Base-by-base conservation (phyloP, 257 asterid genomes). In the Ehretia macrophylla region DNA sequence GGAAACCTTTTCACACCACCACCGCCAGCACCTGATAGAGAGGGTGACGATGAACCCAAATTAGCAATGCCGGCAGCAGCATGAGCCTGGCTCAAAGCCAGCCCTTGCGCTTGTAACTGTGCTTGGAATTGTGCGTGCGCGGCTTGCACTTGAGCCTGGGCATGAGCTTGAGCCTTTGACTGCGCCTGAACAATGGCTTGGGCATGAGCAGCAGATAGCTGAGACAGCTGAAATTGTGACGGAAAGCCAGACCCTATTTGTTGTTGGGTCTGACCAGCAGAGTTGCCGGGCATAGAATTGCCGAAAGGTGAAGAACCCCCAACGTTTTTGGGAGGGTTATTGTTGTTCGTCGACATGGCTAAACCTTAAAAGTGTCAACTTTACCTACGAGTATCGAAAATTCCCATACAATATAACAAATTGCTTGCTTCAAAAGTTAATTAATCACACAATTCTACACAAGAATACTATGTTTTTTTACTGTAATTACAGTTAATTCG, bases 281-380 rank as follows among this genome's bases (percentile, higher is more conserved):
- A 83, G 64, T 85, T 86, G 59, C 65, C 73, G 19, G 96, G 81
- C 70, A 84, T 68, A 22, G 95, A 74, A 69, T 80, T 87, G 40
- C 91, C 94, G 65, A 85, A 89, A 47, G 97, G 87, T 69, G 97
- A 86, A 9, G 96, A 78, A 68, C 70, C 83, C 68, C 99, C 96
- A 4, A 79, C 60, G 50, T 63, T 84, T 87, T 85, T 93, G 60
- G 84, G 92, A 13, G 81, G 90, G 60, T 83, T 79, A 63, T 66
- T 87, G 81, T 85, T 93, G 73, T 89, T 93, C 23, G 72, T 83
- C 50, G 99, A 82, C 99, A 89, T 89, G 62, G 68, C 65, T 50
- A 47, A 44, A 14, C 42, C 16, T 64, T 48, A 66, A 14, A 40
- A 27, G 51, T 48, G 19, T n/a, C n/a, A n/a, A n/a, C n/a, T n/a